A percentile compares a stretch with the other conserved stretches of the same genome.
These are phyloP conservation scores for Aquilaria malaccensis DNA, from an alignment of 345 rosid species.

Conservation along the genomic window DNA sequence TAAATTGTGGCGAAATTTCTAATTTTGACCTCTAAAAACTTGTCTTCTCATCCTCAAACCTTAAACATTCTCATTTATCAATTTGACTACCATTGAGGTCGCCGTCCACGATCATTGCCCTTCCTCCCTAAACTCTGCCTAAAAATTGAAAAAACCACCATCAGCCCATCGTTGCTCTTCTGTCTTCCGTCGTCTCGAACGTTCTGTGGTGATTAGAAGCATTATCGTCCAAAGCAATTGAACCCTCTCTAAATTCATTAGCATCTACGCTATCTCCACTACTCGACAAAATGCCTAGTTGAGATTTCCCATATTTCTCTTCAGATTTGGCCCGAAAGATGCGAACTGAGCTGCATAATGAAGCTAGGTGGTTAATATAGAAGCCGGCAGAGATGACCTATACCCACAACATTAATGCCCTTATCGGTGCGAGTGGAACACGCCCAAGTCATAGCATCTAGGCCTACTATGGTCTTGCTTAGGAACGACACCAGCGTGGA, in stretches of 20 bases:
- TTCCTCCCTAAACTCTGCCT: no score
- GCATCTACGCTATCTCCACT: slow-evolving; percentile 13
- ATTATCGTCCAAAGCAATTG: slow-evolving; percentile 13
- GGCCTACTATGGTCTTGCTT: slow-evolving; percentile 72
- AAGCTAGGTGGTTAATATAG: slow-evolving; percentile 84
- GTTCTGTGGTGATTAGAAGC: slow-evolving; percentile 3
- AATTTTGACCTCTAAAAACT: no score
- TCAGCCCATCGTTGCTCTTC: no score
- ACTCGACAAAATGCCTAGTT: slow-evolving; percentile 30
- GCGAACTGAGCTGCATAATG: slow-evolving; percentile 57
- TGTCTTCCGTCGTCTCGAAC: no score
- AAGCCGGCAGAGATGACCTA: slow-evolving; percentile 87
- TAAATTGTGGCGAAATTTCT: no score
- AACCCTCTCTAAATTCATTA: slow-evolving; percentile 14
- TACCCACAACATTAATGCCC: slow-evolving; percentile 90
- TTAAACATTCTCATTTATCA: no score
- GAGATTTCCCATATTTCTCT: slow-evolving; percentile 17
- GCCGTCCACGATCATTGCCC: no score
- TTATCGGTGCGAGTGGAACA: slow-evolving; percentile 92
- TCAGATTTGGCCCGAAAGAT: slow-evolving; percentile 55
- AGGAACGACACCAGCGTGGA: slow-evolving; percentile 71
- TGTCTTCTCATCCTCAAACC: no score
- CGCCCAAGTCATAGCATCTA: slow-evolving; percentile 69
- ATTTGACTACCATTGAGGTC: no score
- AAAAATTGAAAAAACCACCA: no score